A percentile compares a stretch with the other conserved stretches of the same genome.
Evolutionary conservation across 2,329 filamentous ascomycete species (phyloP).

Genomic region (Aspergillus transmontanensis): DNA sequence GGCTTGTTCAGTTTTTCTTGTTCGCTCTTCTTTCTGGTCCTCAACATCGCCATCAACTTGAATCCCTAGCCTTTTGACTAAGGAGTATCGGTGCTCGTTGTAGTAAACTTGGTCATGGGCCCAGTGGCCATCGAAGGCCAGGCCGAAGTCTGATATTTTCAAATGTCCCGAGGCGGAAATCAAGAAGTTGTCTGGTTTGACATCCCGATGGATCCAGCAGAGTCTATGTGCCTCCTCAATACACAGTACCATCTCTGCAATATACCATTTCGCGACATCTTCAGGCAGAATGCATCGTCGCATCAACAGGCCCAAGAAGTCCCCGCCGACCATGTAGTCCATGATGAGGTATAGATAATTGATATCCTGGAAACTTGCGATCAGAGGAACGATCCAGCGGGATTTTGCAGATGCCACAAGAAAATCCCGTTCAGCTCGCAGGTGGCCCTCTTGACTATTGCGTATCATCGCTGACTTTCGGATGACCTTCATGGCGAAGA

Average conservation of each 20-base stretch:
- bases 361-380: conserved; percentile 86
- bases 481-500: conserved; percentile 97
- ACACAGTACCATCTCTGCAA: conserved; percentile 94
- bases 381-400: conserved; percentile 83
- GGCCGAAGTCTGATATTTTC: conserved; percentile 94
- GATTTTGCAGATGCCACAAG: conserved; percentile 87
- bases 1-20: conserved; percentile 33
- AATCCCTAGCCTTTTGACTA: conserved; percentile 77
- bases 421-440: conserved; percentile 89
- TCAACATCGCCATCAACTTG: conserved; percentile 71
- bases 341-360: conserved; percentile 88
- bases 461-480: conserved; percentile 90
- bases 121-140: conserved; percentile 96
- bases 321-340: conserved; percentile 97
- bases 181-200: conserved; percentile 97
- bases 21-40: conserved; percentile 64
- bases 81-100: conserved; percentile 75
- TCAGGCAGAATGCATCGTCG: conserved; percentile 83
- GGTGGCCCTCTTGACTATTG: conserved; percentile 87
- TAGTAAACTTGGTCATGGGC: conserved; percentile 87
- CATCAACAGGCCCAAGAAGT: conserved; percentile 85
- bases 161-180: conserved; percentile 85
- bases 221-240: conserved; percentile 89
- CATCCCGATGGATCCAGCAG: conserved; percentile 89
- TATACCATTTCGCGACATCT: conserved; percentile 77